Base-by-base conservation (phyloP, 73 alveolate species). In the Paramecium sonneborni region DNA sequence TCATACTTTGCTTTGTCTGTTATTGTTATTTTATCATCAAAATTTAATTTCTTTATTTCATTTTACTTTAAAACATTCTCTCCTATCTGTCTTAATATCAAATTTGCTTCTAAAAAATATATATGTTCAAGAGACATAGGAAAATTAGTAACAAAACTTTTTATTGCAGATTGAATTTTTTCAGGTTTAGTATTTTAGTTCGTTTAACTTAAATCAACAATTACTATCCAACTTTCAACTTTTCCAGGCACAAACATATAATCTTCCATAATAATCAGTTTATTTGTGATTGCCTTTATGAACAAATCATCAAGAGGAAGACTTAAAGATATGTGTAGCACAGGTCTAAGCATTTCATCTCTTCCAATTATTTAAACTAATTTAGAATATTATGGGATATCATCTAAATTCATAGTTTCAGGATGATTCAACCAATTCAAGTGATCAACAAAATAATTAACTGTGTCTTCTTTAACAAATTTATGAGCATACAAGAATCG, bases 241-340 rank as follows among this genome's bases (percentile, higher is more conserved):
- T 92, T 94, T 1, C 98, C 98, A 4, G 97, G 97, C 14, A 94
- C 48, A 62, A 92, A 92, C 96, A 95, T 74, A 44, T 88, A 30
- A 3, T 95, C 92, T 56, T 85, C 93, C 26, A 92, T 92, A 85
- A 68, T 46, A 12, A 79, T 44, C 10, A 79, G 69, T n/a, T 79
- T 38, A 24, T 41, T 79, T 24, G 55, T 79, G 0, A 79, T 43
- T 41, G 69, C 72, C 6, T 41, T 38, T 7, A 46, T 79, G 6
- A 43, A 24, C 12, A 39, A 39, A 9, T 79, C 74, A 79, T 79
- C 90, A 11, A 24, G 7, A 20, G 44, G 44, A 6, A 43, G n/a
- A 14, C 32, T 41, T 46, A 79, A 34, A 79, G 44, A n/a, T 18
- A 79, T 79, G 20, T 79, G 41, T 38, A 79, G 18, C 12, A 79